phyloP scores from a whole-genome alignment of 257 asterid species.

The Solanum gandarillasii region DNA sequence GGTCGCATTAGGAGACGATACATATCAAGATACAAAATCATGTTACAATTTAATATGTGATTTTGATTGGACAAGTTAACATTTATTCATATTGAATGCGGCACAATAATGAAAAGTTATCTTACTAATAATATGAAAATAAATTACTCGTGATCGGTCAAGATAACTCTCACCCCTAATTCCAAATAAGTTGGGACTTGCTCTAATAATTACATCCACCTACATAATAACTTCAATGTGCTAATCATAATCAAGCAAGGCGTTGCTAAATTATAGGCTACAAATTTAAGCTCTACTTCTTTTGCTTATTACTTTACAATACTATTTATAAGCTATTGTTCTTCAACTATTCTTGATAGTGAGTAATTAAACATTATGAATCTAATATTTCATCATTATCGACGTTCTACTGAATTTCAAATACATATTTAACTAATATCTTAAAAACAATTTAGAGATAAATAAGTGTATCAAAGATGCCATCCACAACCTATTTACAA shows the following conservation, averaged over 20 bases:
- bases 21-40: background rate
- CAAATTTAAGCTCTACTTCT: background rate
- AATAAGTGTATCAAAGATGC: background rate
- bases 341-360: background rate
- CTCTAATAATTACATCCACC: background rate
- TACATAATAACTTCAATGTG: background rate
- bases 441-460: background rate
- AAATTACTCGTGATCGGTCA: rapidly evolving
- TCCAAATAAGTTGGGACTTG: too few species aligned
- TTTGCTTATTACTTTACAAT: background rate
- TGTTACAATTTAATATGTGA: background rate
- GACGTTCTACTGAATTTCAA: background rate
- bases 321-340: background rate
- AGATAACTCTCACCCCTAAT: background rate
- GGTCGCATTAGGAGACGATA: background rate
- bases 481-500: background rate
- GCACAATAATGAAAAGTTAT: background rate
- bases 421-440: background rate
- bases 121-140: background rate
- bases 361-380: too few species aligned
- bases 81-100: background rate
- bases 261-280: background rate
- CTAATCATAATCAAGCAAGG: background rate
- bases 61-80: too few species aligned
- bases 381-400: background rate